Conservation (phyloP, 2,329 filamentous ascomycete species). For the Dryadomyces quercus-mongolicae region DNA sequence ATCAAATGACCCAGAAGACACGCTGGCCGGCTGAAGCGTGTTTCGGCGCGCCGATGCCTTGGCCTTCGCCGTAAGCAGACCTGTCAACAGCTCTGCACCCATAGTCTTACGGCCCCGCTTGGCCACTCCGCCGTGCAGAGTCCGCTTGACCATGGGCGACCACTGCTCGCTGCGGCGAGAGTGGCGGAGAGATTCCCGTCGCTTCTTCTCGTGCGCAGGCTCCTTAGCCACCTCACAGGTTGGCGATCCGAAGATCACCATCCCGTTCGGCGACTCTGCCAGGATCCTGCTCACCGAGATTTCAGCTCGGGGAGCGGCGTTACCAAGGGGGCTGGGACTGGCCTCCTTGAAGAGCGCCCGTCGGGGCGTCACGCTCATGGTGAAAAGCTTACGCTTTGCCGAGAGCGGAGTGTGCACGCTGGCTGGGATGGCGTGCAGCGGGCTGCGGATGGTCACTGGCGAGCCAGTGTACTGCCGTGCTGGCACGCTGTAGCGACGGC, state of each 20-base stretch:
- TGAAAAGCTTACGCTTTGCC: no score
- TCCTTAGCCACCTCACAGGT: constrained; percentile 10
- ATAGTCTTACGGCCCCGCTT: constrained; percentile 8
- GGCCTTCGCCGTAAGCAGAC: not conserved
- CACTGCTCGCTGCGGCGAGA: constrained; percentile 17
- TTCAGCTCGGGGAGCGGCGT: no score
- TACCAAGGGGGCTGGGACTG: no score
- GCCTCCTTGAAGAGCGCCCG: no score
- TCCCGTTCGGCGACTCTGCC: not conserved
- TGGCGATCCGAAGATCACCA: constrained; percentile 19
- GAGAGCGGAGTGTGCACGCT: no score
- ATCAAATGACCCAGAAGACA: no score
- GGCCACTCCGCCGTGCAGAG: not conserved
- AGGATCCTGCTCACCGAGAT: no score
- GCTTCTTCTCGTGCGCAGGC: constrained; percentile 17
- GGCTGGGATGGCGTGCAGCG: not conserved
- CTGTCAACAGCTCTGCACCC: not conserved
- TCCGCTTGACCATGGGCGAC: not conserved
- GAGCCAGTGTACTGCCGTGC: not conserved
- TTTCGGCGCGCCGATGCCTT: not conserved
- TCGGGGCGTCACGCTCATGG: no score
- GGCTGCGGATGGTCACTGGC: not conserved
- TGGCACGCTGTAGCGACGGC: constrained; percentile 15
- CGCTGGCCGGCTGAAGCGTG: not conserved
- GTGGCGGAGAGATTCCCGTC: constrained; percentile 18